Conservation (phyloP, 441 rosid genomes). For the Daphne laureola region DNA sequence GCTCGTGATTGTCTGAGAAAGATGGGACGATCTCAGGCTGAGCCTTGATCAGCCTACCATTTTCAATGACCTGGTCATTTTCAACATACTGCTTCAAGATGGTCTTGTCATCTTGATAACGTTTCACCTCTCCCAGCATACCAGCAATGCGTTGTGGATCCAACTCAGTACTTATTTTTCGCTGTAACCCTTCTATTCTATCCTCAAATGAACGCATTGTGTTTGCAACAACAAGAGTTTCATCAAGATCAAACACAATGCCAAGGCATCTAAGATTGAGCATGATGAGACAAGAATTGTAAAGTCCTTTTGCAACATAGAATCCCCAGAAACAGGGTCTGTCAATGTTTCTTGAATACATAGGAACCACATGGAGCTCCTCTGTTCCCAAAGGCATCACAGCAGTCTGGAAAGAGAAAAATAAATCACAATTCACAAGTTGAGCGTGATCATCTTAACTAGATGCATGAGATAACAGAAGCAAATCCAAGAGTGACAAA, state of each 20-base stretch:
- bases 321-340: slow-evolving; percentile 91
- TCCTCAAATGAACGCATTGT: slow-evolving; percentile 95
- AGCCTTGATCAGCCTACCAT: slow-evolving; percentile 71
- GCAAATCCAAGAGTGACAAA: too few species aligned
- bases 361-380: slow-evolving; percentile 96
- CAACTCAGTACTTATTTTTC: slow-evolving; percentile 59
- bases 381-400: slow-evolving; percentile 63
- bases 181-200: slow-evolving; percentile 68
- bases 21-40: slow-evolving; percentile 75
- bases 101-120: slow-evolving; percentile 83
- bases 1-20: slow-evolving; percentile 65
- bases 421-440: slow-evolving; percentile 11
- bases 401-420: slow-evolving; percentile 65
- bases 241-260: slow-evolving; percentile 96
- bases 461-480: too few species aligned
- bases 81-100: slow-evolving; percentile 87
- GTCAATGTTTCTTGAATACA: slow-evolving; percentile 51
- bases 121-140: slow-evolving; percentile 76
- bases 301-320: slow-evolving; percentile 59
- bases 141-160: slow-evolving; percentile 73
- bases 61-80: slow-evolving; percentile 81
- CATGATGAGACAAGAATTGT: slow-evolving; percentile 77
- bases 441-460: too few species aligned
- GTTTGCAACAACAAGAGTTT: slow-evolving; percentile 90
- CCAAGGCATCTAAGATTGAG: slow-evolving; percentile 88